Base-by-base conservation (phyloP, 768 basidiomycete genomes). In the Mycena venus region DNA sequence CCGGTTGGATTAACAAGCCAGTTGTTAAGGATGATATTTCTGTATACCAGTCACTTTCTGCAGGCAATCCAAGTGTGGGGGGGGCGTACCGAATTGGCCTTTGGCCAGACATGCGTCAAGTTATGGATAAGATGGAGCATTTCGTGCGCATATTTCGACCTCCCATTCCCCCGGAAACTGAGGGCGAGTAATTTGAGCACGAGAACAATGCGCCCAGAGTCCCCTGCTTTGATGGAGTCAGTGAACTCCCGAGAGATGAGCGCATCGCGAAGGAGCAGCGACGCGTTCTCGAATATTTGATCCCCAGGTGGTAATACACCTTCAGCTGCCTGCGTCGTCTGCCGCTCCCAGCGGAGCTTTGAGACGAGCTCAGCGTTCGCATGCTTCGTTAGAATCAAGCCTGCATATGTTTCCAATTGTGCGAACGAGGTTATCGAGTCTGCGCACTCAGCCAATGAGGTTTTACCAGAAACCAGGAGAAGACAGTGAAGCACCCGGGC, bases 1-100 rank as follows among this genome's bases (percentile, higher is more conserved):
- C n/a, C 84, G 3, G 81, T 77, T 12, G 82, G 80, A 71, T 83
- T 84, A 4, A 85, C 72, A 0, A 85, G 69, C 83, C 83, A 83
- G 63, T 85, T 84, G 15, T 81, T 79, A 4, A 83, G 56, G 3
- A 82, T 75, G 34, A 80, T 72, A 2, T 63, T 29, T 14, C 83
- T 84, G 70, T 4, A 62, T 23, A 40, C 5, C 23, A 23, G n/a
- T n/a, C n/a, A n/a, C n/a, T n/a, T n/a, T n/a, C n/a, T n/a, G n/a
- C n/a, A n/a, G n/a, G n/a, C n/a, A n/a, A n/a, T n/a, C n/a, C n/a
- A n/a, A n/a, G n/a, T n/a, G n/a, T n/a, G n/a, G n/a, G n/a, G n/a
- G n/a, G n/a, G n/a, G n/a, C 14, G 59, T 78, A 81, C 81, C 59
- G 29, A 1, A 81, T 51, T 40, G 60, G n/a, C n/a, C 31, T 73